Evolutionary conservation across 2,329 filamentous ascomycete genomes (phyloP), one percentile per base, ranked within the genome.

Genomic region (Elsinoe australis): DNA sequence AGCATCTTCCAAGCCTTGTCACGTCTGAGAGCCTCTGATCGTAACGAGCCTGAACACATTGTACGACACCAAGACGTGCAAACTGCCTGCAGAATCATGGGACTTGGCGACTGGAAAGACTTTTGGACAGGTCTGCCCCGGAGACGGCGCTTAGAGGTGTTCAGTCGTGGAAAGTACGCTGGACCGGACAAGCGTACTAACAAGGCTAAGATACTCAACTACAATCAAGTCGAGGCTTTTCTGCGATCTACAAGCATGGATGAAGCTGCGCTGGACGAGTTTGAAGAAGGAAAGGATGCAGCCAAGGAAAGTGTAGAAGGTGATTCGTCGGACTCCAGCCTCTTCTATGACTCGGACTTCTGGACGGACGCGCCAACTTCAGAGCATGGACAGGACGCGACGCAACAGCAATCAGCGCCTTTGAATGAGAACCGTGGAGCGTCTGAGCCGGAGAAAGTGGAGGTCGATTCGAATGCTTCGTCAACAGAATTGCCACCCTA

Each of bases 1-100:
- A 71, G 79, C 0, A 67, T 92, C 0, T 84, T 83, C 56, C 76
- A 87, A 50, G 78, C 82, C n/a, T 75, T 78, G 61, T 83, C 83
- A 2, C 74, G 87, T 33, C 66, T 87, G 18, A 74, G 80, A 46
- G 71, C 79, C 29, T 65, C 61, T 56, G 62, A 62, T 29, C 55
- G 58, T 21, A 47, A 57, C 51, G 57, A 57, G 51, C 48, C 60
- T 4, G 39, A 49, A 5, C 52, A 54, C 51, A 2, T 63, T 59
- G 28, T 64, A 10, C 18, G 45, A 19, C 21, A 48, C 14, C 22
- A 36, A 46, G 78, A 81, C 59, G 75, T 82, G 0, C 59, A 62
- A 26, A 67, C 76, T 9, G 78, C 80, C 15, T 56, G 78, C 10
- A 67, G 75, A 8, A 64, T 79, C 2, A 60, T 83, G 3, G 68